Conservation (phyloP, 1,284 basidiomycete genomes). For the Pascua guehoae region DNA sequence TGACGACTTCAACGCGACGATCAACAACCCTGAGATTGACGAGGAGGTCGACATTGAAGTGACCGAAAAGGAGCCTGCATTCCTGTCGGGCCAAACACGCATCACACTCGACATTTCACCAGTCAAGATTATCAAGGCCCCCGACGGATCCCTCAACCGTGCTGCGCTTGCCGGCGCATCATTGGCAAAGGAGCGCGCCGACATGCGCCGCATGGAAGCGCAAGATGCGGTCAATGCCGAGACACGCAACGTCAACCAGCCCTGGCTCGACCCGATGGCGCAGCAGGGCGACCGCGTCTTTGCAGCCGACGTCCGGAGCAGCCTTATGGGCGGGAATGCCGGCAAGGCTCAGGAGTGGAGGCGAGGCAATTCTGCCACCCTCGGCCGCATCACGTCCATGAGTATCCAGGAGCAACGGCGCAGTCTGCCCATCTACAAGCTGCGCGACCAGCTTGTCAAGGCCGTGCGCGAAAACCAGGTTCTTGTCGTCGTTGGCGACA, state of each 20-base stretch:
- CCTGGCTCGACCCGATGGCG: constrained; percentile 98
- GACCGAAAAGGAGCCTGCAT: constrained; percentile 93
- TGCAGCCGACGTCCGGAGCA: constrained; percentile 86
- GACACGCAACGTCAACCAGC: constrained; percentile 84
- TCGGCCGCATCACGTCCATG: constrained; percentile 79
- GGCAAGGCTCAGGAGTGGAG: constrained; percentile 82
- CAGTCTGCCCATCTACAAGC: constrained; percentile 90
- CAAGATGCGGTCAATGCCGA: constrained; percentile 94
- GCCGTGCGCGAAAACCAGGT: constrained; percentile 95
- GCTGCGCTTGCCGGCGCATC: constrained; percentile 91
- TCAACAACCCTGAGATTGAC: constrained; percentile 79
- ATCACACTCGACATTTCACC: constrained; percentile 92
- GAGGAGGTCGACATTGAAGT: constrained; percentile 97
- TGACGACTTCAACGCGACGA: constrained; percentile 76
- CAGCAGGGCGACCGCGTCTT: constrained; percentile 80
- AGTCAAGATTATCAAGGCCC: constrained; percentile 93
- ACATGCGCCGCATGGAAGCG: constrained; percentile 87
- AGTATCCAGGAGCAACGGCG: constrained; percentile 92
- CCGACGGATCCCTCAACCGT: constrained; percentile 89
- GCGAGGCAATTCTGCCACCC: constrained; percentile 92
- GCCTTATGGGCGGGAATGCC: constrained; percentile 58
- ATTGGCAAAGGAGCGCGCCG: constrained; percentile 89
- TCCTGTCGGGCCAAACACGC: constrained; percentile 93
- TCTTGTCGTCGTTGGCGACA: constrained; percentile 88
- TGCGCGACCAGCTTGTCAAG: constrained; percentile 84